A percentile compares a stretch with the other conserved stretches of the same genome.
phyloP scores from a whole-genome alignment of 2,329 filamentous ascomycete genomes.

The Endoconidiophora laricicola region DNA sequence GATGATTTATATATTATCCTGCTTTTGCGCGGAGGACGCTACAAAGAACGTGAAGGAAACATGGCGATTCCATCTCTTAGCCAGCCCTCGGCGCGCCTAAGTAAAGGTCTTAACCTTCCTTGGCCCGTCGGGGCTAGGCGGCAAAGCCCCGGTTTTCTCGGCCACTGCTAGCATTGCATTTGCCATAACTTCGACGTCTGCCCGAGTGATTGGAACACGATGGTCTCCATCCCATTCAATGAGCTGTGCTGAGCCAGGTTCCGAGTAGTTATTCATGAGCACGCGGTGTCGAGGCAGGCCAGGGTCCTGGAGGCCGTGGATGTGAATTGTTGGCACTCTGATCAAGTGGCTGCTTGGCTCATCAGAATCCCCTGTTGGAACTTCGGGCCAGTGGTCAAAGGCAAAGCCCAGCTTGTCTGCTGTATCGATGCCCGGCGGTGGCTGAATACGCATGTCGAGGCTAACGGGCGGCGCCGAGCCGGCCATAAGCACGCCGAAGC shows the following conservation, averaged over 20 bases:
- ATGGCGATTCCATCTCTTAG: too few relatives aligned
- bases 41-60: too few relatives aligned
- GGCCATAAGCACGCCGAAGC: slow-evolving; percentile 45
- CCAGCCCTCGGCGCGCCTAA: too few relatives aligned
- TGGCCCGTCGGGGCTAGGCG: too few relatives aligned
- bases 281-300: slow-evolving; percentile 42
- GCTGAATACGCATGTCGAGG: slow-evolving; percentile 24
- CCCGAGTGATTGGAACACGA: slow-evolving; percentile 49
- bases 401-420: slow-evolving; percentile 19
- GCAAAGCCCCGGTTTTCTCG: slow-evolving; percentile 12
- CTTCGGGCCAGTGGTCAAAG: slow-evolving; percentile 27
- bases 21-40: too few relatives aligned
- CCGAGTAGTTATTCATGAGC: slow-evolving; percentile 42
- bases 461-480: slow-evolving; percentile 43
- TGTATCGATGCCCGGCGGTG: slow-evolving; percentile 16
- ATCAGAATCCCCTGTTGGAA: neutral
- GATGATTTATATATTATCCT: too few relatives aligned
- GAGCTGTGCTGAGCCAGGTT: slow-evolving; percentile 33
- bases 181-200: slow-evolving; percentile 44
- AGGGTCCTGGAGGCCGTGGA: slow-evolving; percentile 46
- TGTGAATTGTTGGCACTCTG: slow-evolving; percentile 45
- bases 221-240: slow-evolving; percentile 63
- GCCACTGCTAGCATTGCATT: slow-evolving; percentile 35
- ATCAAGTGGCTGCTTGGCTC: slow-evolving; percentile 28
- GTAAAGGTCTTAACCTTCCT: too few relatives aligned